Base-by-base conservation (phyloP, 345 rosid species). In the Carallia pectinifolia region DNA sequence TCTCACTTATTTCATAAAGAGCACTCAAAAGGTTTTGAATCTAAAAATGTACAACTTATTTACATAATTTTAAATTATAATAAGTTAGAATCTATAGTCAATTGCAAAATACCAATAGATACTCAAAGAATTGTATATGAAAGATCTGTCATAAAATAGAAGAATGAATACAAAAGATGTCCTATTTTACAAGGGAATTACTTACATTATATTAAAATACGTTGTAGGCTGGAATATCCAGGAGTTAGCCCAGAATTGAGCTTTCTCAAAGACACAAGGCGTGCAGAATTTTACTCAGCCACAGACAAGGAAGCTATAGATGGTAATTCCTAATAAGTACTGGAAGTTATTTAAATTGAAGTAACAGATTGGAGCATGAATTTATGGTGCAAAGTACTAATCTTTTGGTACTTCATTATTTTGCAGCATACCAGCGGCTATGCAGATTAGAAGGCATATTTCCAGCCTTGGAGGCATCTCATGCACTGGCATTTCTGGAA, bases 191-290 rank as follows among this genome's bases (percentile, higher is more conserved):
- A 10, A 13, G 3, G 17, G 10, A 8, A 44, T 44, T 13, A 13
- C 16, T 44, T 4, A 44, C 12, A 13, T 44, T 44, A 10, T 12
- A 44, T 37, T 33, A 6, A 36, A 31, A 15, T 18, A 4, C 50
- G 16, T 30, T 54, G 47, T 77, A 93, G 97, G 81, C 66, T 91
- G 9, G 91, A 89, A 64, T 91, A 87, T 66, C 96, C 96, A 0
- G 96, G 95, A 19, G 97, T 91, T 61, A 84, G 95, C 8, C 98
- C 98, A 0, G 93, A 91, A 66, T 66, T 88, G 58, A 89, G 97
- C 77, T 87, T 74, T 71, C 81, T 91, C 12, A 91, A 84, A 70
- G 95, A 94, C 53, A 79, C 83, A 0, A 84, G 86, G 37, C 88
- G 91, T 10, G 96, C 87, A 0, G 91, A 91, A 70, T 86, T 88